phyloP scores from a whole-genome alignment of 1,139 yeast species.

The Entelexis paramagnoliae region DNA sequence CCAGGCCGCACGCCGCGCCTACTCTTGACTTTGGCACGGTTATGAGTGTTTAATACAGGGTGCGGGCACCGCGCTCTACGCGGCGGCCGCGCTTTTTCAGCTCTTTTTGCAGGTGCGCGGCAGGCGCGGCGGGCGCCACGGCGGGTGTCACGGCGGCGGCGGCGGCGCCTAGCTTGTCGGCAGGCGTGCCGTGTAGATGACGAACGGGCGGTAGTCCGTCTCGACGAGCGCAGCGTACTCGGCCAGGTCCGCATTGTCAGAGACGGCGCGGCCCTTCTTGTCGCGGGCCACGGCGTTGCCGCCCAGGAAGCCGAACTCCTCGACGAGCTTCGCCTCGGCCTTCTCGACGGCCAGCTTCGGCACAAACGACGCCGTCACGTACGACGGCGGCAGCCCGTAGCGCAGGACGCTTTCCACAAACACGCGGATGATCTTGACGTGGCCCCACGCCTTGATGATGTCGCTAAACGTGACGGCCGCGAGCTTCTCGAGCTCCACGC shows the following conservation, averaged over 20 bases:
- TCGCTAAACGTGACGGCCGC: constrained; percentile 84
- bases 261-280: constrained; percentile 46
- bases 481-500: constrained; percentile 69
- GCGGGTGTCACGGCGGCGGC: too few relatives aligned
- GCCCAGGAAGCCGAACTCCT: constrained; percentile 77
- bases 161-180: too few relatives aligned
- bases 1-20: too few relatives aligned
- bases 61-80: too few relatives aligned
- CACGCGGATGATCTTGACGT: constrained; percentile 57
- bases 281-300: constrained; percentile 71
- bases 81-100: too few relatives aligned
- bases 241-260: constrained; percentile 48
- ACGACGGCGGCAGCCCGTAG: constrained; percentile 93
- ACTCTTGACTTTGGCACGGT: too few relatives aligned
- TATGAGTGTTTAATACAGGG: too few relatives aligned
- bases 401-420: constrained; percentile 69
- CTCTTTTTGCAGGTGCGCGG: too few relatives aligned
- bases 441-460: constrained; percentile 76
- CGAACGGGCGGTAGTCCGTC: constrained; percentile 93
- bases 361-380: constrained; percentile 51
- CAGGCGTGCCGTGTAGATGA: constrained; percentile 52
- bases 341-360: constrained; percentile 34
- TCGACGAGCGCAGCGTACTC: constrained; percentile 90
- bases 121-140: too few relatives aligned
- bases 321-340: constrained; percentile 58